A percentile compares a stretch with the other conserved stretches of the same genome.
Evolutionary conservation across 106 monocot genomes (phyloP).

Genomic region (Chionographis japonica): DNA sequence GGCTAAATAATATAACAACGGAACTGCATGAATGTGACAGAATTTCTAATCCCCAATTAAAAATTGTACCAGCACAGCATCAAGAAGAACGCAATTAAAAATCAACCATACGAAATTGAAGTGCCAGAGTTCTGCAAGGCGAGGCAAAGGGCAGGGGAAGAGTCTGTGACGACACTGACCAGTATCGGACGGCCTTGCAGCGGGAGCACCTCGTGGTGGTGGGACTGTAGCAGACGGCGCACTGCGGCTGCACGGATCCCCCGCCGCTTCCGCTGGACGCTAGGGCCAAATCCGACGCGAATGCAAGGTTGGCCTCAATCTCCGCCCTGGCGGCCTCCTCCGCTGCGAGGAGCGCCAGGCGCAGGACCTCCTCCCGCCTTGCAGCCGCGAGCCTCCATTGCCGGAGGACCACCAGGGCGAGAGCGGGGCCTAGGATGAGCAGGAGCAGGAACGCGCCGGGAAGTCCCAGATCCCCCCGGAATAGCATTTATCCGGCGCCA

Average conservation of each 20-base stretch:
- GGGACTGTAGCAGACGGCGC: constrained; percentile 29
- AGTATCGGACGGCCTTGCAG: constrained; percentile 44
- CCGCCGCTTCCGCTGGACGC: background rate
- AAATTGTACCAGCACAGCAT: too few species aligned
- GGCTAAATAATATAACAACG: too few species aligned
- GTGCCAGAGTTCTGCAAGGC: background rate
- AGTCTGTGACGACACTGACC: constrained; percentile 12
- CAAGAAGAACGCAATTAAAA: too few species aligned
- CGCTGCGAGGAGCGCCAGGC: constrained; percentile 12
- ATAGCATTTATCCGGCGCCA: constrained; percentile 24
- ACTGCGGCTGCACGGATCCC: constrained; percentile 4
- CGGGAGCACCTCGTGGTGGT: constrained; percentile 35
- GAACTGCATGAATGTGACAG: too few species aligned
- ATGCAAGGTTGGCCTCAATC: constrained; percentile 11
- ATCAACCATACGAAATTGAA: too few species aligned
- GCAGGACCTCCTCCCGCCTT: constrained; percentile 23
- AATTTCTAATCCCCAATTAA: too few species aligned
- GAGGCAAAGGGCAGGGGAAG: constrained; percentile 2
- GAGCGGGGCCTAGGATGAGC: background rate
- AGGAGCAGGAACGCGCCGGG: background rate
- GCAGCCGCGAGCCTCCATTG: constrained; percentile 26
- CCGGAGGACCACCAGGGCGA: constrained; percentile 2
- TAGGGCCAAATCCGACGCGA: background rate
- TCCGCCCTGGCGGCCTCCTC: constrained; percentile 21
- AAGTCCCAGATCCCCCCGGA: constrained; percentile 19